phyloP scores from a whole-genome alignment of 2,329 filamentous ascomycete genomes.

The Thielaviopsis euricoi region DNA sequence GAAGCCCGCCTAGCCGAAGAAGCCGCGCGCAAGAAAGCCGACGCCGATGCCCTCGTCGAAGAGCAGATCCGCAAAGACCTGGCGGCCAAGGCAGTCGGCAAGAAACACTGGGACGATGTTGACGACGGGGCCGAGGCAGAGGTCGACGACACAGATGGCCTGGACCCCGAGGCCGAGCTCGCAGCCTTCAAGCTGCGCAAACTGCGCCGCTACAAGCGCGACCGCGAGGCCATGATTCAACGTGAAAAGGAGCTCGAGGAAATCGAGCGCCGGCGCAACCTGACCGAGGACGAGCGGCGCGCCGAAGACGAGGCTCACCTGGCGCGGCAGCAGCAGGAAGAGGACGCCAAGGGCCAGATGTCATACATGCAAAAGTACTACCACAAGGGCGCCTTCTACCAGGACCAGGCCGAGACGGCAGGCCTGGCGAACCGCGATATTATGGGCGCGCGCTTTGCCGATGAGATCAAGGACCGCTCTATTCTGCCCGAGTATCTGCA shows the following conservation, averaged over 20 bases:
- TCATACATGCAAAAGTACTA: slow-evolving; percentile 90
- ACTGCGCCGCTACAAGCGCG: slow-evolving; percentile 72
- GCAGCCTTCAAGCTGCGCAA: slow-evolving; percentile 92
- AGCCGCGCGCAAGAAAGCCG: slow-evolving; percentile 48
- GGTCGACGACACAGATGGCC: slow-evolving; percentile 75
- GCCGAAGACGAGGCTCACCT: slow-evolving; percentile 71
- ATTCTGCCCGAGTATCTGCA: slow-evolving; percentile 82
- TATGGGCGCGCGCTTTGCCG: slow-evolving; percentile 68
- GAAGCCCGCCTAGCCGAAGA: slow-evolving; percentile 28
- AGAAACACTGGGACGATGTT: slow-evolving; percentile 72
- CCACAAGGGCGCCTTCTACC: slow-evolving; percentile 93
- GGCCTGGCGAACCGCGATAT: slow-evolving; percentile 68
- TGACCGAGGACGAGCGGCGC: slow-evolving; percentile 72
- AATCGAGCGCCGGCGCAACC: slow-evolving; percentile 69
- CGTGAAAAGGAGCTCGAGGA: slow-evolving; percentile 77
- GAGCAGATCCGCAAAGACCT: slow-evolving; percentile 75
- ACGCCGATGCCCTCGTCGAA: slow-evolving; percentile 66
- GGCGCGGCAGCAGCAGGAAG: slow-evolving; percentile 63
- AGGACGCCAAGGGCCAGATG: slow-evolving; percentile 63
- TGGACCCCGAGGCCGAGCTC: slow-evolving; percentile 75
- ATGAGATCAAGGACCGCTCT: slow-evolving; percentile 70
- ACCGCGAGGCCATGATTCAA: slow-evolving; percentile 68
- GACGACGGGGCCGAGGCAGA: slow-evolving; percentile 50
- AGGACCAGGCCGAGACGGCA: slow-evolving; percentile 58
- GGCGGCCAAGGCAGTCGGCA: slow-evolving; percentile 55